These are phyloP conservation scores for Solanum rostratum DNA, from an alignment of 257 asterid species.

Conservation along the genomic window DNA sequence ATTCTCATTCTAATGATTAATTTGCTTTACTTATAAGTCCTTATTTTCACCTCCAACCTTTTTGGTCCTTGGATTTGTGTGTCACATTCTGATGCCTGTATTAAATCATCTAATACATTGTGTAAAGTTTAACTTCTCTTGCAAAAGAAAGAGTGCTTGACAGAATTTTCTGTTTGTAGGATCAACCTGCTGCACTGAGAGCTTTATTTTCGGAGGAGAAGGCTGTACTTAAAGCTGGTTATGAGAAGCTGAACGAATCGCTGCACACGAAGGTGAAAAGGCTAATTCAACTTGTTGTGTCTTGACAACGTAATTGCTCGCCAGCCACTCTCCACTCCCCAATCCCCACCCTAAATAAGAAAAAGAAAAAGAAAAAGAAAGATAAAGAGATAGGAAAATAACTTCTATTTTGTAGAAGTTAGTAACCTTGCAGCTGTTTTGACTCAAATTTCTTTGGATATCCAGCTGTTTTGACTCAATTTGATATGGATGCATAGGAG, in stretches of 20 bases:
- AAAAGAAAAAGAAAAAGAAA: neutral
- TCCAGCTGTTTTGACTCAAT: neutral
- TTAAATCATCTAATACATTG: neutral
- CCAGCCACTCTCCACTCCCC: neutral
- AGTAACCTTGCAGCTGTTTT: neutral
- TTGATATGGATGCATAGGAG: too few relatives aligned
- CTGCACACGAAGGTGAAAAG: slow-evolving; percentile 36
- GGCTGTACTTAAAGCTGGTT: slow-evolving; percentile 71
- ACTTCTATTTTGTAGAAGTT: neutral
- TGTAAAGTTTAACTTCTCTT: neutral
- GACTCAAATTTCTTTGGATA: neutral
- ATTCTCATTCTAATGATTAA: neutral
- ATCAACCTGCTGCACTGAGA: slow-evolving; percentile 58
- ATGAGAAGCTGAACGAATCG: slow-evolving; percentile 54
- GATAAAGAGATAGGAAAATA: neutral
- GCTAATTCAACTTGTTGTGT: neutral
- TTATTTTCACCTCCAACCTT: neutral
- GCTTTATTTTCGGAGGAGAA: slow-evolving; percentile 60
- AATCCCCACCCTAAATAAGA: neutral
- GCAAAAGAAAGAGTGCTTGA: neutral
- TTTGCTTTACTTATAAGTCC: neutral
- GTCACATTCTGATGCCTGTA: neutral
- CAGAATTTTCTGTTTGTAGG: slow-evolving; percentile 22
- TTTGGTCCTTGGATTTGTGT: neutral
- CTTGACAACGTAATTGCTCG: neutral